Conservation (phyloP, 148 eudicot genomes). For the Pouteria glomerata region DNA sequence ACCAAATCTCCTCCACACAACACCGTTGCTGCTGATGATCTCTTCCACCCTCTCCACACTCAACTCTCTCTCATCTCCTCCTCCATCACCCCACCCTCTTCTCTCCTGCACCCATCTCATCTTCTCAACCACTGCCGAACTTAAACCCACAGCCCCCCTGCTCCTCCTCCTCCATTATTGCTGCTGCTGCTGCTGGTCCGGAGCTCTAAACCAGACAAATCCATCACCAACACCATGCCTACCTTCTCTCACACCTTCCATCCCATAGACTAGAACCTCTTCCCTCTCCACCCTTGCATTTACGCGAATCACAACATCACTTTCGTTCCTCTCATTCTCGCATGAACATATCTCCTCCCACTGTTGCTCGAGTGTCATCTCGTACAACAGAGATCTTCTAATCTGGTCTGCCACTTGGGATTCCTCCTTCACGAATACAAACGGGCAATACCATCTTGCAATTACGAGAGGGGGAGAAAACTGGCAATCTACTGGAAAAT, state of each 20-base stretch:
- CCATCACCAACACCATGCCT: constrained; percentile 22
- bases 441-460: constrained; percentile 61
- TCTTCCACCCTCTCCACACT: constrained; percentile 23
- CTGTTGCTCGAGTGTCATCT: constrained; percentile 46
- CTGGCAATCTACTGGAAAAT: constrained; percentile 24
- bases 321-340: constrained; percentile 25
- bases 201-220: constrained; percentile 34
- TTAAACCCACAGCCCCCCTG: constrained; percentile 34
- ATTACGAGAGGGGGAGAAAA: constrained; percentile 27
- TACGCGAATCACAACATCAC: constrained; percentile 19
- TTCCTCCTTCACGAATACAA: constrained; percentile 52
- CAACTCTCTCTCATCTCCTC: constrained; percentile 20
- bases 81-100: constrained; percentile 39
- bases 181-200: constrained; percentile 5
- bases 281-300: constrained; percentile 41
- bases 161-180: too few relatives aligned
- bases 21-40: constrained; percentile 16
- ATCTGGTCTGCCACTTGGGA: constrained; percentile 30
- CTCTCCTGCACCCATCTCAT: constrained; percentile 51
- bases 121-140: constrained; percentile 42
- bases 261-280: constrained; percentile 37
- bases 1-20: constrained; percentile 46
- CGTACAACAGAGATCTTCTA: constrained; percentile 44
- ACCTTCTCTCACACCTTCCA: constrained; percentile 33
- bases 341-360: constrained; percentile 53